Base-by-base conservation (phyloP, 1,284 basidiomycete species). In the Cryptococcus maquisensis region DNA sequence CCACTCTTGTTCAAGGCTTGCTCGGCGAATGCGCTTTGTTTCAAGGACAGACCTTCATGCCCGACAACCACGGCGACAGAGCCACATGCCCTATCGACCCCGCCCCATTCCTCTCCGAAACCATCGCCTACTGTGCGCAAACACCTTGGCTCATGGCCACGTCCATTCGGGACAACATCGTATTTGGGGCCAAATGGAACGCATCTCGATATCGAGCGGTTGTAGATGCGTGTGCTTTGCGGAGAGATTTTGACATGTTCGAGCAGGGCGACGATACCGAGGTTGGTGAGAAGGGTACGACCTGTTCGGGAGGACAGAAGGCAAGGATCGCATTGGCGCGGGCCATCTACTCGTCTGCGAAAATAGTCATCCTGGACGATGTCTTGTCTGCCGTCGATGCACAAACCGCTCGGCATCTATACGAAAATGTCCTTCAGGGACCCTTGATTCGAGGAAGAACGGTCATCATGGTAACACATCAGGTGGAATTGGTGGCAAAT, bases 1-100 rank as follows among this genome's bases (percentile, higher is more conserved):
- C 87, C 0, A 86, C 86, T 0, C 73, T 90, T 4, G 76, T 88
- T 54, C 76, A 80, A 12, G 84, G 86, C 13, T 56, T 71, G 2
- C 62, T 72, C 20, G 81, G 81, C 28, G 82, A 83, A 65, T 80
- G 79, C 13, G 74, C 74, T 20, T 71, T 79, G 8, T 62, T 81
- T 32, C 64, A 67, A 16, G 82, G 82, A 12, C 67, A 77, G 44
- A 74, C 80, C 2, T 80, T 79, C 69, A 78, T 82, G 71, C 80
- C 81, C 4, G 78, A 79, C 52, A 72, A 76, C 55, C 67, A 64
- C 20, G 75, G 70, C 23, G 67, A 70, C 51, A 64, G 72, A 8
- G 68, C 73, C 36, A 49, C 70, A 5, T 72, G 72, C 51, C 75
- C 79, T 1, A 69, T 81, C 18, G 78, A 80, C 54, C 77, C 77